Evolutionary conservation across 306 rosid species (phyloP).

Genomic region (Prunus kanzakura): DNA sequence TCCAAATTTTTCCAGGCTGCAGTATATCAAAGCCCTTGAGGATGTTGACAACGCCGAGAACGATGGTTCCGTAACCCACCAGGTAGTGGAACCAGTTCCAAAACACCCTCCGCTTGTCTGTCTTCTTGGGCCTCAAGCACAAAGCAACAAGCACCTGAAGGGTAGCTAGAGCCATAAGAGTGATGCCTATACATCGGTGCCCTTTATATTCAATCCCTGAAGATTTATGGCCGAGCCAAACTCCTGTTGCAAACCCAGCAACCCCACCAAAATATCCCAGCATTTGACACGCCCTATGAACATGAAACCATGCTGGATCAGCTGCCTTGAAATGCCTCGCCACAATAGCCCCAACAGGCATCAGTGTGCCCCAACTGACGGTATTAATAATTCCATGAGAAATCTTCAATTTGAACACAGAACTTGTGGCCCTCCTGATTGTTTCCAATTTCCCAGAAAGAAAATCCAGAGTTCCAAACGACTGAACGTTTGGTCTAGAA

Average conservation of each 20-base stretch:
- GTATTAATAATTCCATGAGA: constrained; percentile 23
- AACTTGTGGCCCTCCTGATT: not conserved
- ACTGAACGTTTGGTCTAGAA: constrained; percentile 5
- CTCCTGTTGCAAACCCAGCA: not conserved
- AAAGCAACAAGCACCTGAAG: not conserved
- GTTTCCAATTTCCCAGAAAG: constrained; percentile 3
- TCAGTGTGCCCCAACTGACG: constrained; percentile 39
- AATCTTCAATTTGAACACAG: not conserved
- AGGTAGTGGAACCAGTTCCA: not conserved
- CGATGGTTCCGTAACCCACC: not conserved
- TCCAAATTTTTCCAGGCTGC: not conserved
- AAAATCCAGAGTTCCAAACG: constrained; percentile 32
- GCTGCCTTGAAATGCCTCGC: constrained; percentile 18
- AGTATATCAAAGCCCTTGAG: constrained; percentile 11
- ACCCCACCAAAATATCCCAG: not conserved
- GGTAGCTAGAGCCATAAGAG: not conserved
- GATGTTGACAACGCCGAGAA: not conserved
- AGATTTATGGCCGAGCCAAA: not conserved
- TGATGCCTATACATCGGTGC: not conserved
- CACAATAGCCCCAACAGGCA: constrained; percentile 30
- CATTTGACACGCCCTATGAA: not conserved
- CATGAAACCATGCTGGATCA: not conserved
- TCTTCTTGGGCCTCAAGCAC: not conserved
- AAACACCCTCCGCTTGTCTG: not conserved
- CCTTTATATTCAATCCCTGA: not conserved